A percentile compares a stretch with the other conserved stretches of the same genome.
phyloP scores from a whole-genome alignment of 2,329 filamentous ascomycete genomes.

The Colletotrichum karsti region DNA sequence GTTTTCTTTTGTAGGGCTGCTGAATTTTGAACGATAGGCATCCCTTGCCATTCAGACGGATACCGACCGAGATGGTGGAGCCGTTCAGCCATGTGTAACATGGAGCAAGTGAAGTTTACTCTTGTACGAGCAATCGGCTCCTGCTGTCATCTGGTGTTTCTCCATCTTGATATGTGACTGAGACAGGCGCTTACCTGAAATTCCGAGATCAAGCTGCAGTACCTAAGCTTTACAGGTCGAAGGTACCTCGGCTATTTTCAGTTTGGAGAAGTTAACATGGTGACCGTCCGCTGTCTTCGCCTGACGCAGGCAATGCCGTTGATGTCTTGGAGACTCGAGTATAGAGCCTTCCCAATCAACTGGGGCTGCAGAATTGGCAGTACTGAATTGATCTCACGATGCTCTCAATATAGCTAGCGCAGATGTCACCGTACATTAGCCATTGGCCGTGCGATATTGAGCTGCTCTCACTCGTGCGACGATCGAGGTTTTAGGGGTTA shows the following conservation, averaged over 20 bases:
- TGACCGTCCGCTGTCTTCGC: too few relatives aligned
- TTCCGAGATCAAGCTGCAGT: neutral
- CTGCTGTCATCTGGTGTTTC: slow-evolving; percentile 9
- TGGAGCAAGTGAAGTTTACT: neutral
- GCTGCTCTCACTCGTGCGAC: slow-evolving; percentile 20
- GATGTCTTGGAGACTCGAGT: too few relatives aligned
- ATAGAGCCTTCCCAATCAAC: too few relatives aligned
- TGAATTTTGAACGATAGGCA: neutral
- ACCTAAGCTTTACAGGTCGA: neutral
- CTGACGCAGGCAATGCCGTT: too few relatives aligned
- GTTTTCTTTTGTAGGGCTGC: too few relatives aligned
- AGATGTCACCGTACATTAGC: slow-evolving; percentile 24
- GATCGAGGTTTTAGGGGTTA: slow-evolving; percentile 20
- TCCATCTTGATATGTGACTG: neutral
- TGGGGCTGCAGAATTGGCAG: too few relatives aligned
- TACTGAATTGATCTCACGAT: neutral
- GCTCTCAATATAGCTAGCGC: neutral
- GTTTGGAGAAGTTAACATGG: too few relatives aligned
- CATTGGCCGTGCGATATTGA: slow-evolving; percentile 21
- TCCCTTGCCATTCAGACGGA: neutral
- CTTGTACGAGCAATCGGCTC: neutral
- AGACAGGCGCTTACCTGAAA: neutral
- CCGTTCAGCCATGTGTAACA: neutral
- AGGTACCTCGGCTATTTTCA: neutral
- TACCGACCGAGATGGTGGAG: slow-evolving; percentile 6